Evolutionary conservation across 2,329 filamentous ascomycete species (phyloP).

Genomic region (Ophiosphaerella korrae): DNA sequence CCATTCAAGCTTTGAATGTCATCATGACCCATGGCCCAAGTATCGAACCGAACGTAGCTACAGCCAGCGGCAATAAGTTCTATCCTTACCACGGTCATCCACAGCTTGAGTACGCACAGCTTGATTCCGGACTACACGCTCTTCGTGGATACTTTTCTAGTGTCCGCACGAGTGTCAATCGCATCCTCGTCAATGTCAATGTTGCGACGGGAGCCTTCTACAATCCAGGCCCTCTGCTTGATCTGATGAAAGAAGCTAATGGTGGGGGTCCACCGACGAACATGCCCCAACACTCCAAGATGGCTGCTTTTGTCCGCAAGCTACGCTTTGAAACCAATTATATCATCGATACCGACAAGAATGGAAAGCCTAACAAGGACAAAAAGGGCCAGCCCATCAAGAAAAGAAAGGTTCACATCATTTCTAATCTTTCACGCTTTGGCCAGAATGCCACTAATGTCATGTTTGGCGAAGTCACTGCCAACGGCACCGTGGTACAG

Average conservation of each 20-base stretch:
- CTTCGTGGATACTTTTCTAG: constrained; percentile 67
- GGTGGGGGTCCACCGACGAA: constrained; percentile 10
- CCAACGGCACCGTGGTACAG: constrained; percentile 14
- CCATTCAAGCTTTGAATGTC: constrained; percentile 64
- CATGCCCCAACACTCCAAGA: constrained; percentile 7
- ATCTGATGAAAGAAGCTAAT: constrained; percentile 32
- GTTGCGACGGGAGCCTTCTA: constrained; percentile 66
- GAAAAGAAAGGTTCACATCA: constrained; percentile 45
- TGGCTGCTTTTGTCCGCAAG: constrained; percentile 43
- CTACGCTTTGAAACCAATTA: constrained; percentile 50
- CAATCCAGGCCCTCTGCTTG: constrained; percentile 51
- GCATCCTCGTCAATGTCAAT: constrained; percentile 67
- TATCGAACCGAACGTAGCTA: constrained; percentile 47
- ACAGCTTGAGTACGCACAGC: constrained; percentile 44
- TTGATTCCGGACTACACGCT: constrained; percentile 61
- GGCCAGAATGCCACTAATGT: constrained; percentile 41
- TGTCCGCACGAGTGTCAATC: constrained; percentile 62
- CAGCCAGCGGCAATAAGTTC: constrained; percentile 58
- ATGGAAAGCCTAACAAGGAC: constrained; percentile 26
- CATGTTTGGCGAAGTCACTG: constrained; percentile 16
- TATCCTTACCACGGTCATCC: constrained; percentile 53
- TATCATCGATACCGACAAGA: constrained; percentile 42
- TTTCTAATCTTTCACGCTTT: constrained; percentile 43
- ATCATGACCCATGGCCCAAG: constrained; percentile 58
- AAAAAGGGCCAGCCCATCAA: constrained; percentile 17